phyloP scores from a whole-genome alignment of 129 eudicot species.

The Centella asiatica region DNA sequence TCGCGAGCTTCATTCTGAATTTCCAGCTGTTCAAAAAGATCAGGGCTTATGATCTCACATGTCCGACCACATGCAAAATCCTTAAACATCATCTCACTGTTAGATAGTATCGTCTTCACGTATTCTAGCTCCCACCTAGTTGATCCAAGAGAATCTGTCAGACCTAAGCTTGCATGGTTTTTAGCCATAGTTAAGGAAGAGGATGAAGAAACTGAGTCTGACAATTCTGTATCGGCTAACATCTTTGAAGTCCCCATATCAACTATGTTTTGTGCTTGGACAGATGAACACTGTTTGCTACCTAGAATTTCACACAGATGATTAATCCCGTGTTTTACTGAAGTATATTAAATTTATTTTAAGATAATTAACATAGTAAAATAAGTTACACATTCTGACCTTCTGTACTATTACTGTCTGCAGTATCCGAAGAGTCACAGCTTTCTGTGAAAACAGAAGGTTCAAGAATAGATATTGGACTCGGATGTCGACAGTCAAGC shows the following conservation, averaged over 20 bases:
- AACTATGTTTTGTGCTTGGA: constrained; percentile 45
- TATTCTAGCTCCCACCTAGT: constrained; percentile 58
- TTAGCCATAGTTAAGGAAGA: constrained; percentile 9
- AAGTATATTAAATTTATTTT: not conserved
- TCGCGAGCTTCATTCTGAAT: constrained; percentile 14
- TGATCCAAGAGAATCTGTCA: constrained; percentile 4
- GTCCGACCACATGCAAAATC: constrained; percentile 57
- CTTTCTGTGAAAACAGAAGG: constrained; percentile 60
- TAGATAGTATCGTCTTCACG: constrained; percentile 36
- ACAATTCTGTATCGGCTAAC: constrained; percentile 45
- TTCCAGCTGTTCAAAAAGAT: constrained; percentile 57
- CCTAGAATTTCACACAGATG: constrained; percentile 24
- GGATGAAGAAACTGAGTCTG: constrained; percentile 76
- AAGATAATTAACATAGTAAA: not conserved
- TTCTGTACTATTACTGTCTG: constrained; percentile 38
- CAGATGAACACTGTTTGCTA: constrained; percentile 48
- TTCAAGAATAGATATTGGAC: constrained; percentile 79
- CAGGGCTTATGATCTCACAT: constrained; percentile 48
- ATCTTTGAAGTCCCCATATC: constrained; percentile 26
- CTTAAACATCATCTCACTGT: constrained; percentile 53
- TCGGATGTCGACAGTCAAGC: constrained; percentile 45
- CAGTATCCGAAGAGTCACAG: constrained; percentile 54
- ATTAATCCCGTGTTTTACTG: not conserved
- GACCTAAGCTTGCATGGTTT: constrained; percentile 4
- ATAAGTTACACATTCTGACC: too few relatives aligned